phyloP scores from a whole-genome alignment of 2,329 filamentous ascomycete genomes.

The Teratosphaeria viscida region DNA sequence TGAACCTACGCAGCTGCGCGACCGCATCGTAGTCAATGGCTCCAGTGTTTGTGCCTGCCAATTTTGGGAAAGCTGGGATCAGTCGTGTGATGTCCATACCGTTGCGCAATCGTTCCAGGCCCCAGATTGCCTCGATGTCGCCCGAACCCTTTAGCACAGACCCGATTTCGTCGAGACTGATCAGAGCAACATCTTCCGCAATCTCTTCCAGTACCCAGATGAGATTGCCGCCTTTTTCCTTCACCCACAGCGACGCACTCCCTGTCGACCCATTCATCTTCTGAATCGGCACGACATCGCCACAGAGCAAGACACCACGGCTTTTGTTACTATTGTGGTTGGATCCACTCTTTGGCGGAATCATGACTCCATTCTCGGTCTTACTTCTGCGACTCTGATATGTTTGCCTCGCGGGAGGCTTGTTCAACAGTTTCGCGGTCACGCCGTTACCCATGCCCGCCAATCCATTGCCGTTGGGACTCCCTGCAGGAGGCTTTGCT shows the following conservation, averaged over 20 bases:
- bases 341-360: conserved; percentile 26
- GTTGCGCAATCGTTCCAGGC: conserved; percentile 52
- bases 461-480: conserved; percentile 27
- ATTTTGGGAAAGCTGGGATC: conserved; percentile 70
- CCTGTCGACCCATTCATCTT: conserved; percentile 89
- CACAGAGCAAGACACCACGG: conserved; percentile 81
- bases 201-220: conserved; percentile 99
- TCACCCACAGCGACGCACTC: conserved; percentile 94
- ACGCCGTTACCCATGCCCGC: conserved; percentile 68
- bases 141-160: conserved; percentile 60
- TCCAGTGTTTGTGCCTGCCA: conserved; percentile 59
- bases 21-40: conserved; percentile 71
- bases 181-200: conserved; percentile 75
- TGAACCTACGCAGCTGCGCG: conserved; percentile 65
- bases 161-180: conserved; percentile 69
- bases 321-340: conserved; percentile 67
- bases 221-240: conserved; percentile 84
- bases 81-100: conserved; percentile 69
- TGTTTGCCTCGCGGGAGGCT: conserved; percentile 54
- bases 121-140: conserved; percentile 81
- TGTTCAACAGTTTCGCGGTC: conserved; percentile 78
- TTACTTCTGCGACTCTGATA: conserved; percentile 51
- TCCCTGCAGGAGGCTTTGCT: conserved; percentile 22
- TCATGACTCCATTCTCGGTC: conserved; percentile 49
- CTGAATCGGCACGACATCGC: conserved; percentile 95